A percentile compares a stretch with the other conserved stretches of the same genome.
Evolutionary conservation across 1,139 yeast genomes (phyloP).

Genomic region (Pneumocystis murina): DNA sequence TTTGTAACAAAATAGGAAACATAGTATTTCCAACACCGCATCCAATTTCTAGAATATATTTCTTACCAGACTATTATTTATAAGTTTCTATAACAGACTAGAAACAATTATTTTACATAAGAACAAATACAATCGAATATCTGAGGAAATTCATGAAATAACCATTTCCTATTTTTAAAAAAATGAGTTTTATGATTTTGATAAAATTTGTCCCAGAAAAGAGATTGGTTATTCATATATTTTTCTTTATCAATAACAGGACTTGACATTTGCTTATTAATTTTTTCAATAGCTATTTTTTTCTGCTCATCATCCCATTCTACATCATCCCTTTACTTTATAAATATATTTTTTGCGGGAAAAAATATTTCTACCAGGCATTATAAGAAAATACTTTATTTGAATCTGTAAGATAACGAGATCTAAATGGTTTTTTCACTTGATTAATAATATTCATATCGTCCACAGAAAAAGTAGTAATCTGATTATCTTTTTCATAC

Average conservation of each 20-base stretch:
- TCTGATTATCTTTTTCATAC: neutral
- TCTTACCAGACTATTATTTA: constrained; percentile 42
- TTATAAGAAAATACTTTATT: constrained; percentile 77
- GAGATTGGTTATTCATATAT: constrained; percentile 55
- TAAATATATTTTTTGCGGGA: neutral
- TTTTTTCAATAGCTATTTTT: constrained; percentile 56
- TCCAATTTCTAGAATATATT: constrained; percentile 76
- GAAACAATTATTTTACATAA: constrained; percentile 18
- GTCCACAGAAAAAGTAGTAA: neutral
- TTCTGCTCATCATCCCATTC: constrained; percentile 94
- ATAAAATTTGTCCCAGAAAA: constrained; percentile 90
- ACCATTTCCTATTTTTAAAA: constrained; percentile 93
- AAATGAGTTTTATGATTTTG: constrained; percentile 81
- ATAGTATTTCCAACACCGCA: constrained; percentile 98
- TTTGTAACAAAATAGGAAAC: constrained; percentile 72
- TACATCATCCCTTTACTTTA: constrained; percentile 52
- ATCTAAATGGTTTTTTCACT: constrained; percentile 44
- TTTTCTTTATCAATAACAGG: constrained; percentile 42
- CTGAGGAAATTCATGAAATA: constrained; percentile 81
- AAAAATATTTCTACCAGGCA: constrained; percentile 42
- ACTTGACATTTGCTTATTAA: constrained; percentile 55
- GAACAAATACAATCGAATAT: constrained; percentile 57
- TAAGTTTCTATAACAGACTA: neutral
- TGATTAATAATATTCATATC: neutral
- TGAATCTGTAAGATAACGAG: constrained; percentile 52